A percentile compares a stretch with the other conserved stretches of the same genome.
Conservation (phyloP, 345 rosid genomes). For the Ricinus communis region DNA sequence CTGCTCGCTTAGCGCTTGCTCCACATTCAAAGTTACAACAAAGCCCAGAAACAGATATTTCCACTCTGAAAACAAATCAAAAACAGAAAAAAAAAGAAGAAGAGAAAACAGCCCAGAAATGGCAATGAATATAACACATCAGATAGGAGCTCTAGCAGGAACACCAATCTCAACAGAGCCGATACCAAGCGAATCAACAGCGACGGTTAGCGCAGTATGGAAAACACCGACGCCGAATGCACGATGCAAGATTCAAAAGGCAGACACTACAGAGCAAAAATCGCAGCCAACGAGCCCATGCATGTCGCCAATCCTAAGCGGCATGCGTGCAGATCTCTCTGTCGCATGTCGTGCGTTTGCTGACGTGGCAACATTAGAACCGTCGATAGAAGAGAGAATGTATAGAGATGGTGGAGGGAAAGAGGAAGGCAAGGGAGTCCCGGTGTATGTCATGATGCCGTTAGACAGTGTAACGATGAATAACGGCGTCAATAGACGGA, state of each 20-base stretch:
- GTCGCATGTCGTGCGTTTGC: constrained; percentile 63
- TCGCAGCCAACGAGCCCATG: constrained; percentile 74
- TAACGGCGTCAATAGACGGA: constrained; percentile 73
- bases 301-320: constrained; percentile 46
- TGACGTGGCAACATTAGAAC: constrained; percentile 25
- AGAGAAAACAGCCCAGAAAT: constrained; percentile 23
- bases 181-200: constrained; percentile 32
- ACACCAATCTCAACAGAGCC: constrained; percentile 42
- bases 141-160: constrained; percentile 68
- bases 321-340: constrained; percentile 59
- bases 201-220: constrained; percentile 53
- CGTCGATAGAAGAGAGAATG: constrained; percentile 26
- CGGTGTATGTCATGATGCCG: constrained; percentile 99
- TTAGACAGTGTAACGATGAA: constrained; percentile 84
- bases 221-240: constrained; percentile 37
- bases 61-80: too few species aligned
- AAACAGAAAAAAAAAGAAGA: too few species aligned
- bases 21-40: not conserved
- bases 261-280: constrained; percentile 25
- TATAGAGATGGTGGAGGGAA: constrained; percentile 31
- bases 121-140: constrained; percentile 73
- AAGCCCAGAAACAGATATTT: not conserved
- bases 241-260: constrained; percentile 34
- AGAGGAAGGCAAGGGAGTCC: constrained; percentile 58
- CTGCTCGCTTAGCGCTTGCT: not conserved